Evolutionary conservation across 129 eudicot genomes (phyloP), one percentile per base, ranked within the genome.

Genomic region (Flaveria ramosissima): DNA sequence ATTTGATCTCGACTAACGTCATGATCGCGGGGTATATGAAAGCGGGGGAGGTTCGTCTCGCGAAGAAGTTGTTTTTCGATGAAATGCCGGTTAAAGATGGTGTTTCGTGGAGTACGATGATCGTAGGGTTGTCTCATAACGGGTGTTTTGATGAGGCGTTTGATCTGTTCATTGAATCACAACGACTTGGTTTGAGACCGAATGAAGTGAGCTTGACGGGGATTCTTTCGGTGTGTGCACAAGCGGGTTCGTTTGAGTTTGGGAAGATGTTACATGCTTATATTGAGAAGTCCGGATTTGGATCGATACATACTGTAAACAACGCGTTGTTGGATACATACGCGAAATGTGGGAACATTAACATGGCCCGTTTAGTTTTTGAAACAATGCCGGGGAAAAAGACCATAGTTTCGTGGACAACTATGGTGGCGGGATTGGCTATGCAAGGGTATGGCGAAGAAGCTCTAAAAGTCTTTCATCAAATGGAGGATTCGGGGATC

Each of bases 341-440:
- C 52, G 26, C 76, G 2, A 84, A 84, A 46, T 84, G 84, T 51
- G 87, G 84, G 21, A 76, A 84, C 30, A 64, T 80, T 5, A 61
- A 55, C 46, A 84, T 84, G 87, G 84, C 84, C 12, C 82, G 73
- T 20, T 41, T 75, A 12, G 84, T 84, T 45, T 84, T 84, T 4
- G 72, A 80, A 65, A 56, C 68, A 75, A 84, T 84, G 84, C 78
- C 84, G 0, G 82, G 55, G 17, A 47, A 45, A 70, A 84, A 71
- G 76, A 84, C 70, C 24, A 75, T 84, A 45, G 84, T 84, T 63
- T 70, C 87, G 13, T 84, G 87, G 87, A 84, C 87, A 32, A 79
- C 84, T 9, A 84, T 80, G 87, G 80, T 84, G 81, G 84, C 84
- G 19, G 87, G 84, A 66, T 60, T 80, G 68, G 87, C 87, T 5